A percentile compares a stretch with the other conserved stretches of the same genome.
phyloP scores from a whole-genome alignment of 2,329 filamentous ascomycete species.

The Cyphellophora europaea region DNA sequence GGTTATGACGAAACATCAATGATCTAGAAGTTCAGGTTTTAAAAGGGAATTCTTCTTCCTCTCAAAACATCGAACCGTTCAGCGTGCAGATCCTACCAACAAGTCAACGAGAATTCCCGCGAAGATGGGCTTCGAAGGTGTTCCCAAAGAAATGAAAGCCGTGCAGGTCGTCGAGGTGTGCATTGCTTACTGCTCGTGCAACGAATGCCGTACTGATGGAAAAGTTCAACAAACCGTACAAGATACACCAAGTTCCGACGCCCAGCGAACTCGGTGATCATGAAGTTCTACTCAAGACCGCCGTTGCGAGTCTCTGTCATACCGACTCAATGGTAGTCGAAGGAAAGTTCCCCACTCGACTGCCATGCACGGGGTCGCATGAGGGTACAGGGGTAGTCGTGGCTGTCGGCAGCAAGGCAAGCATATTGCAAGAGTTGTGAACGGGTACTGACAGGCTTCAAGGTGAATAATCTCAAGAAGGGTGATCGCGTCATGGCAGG shows the following conservation, averaged over 20 bases:
- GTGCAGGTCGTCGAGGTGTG: slow-evolving; percentile 17
- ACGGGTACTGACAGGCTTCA: slow-evolving; percentile 47
- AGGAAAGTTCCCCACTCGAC: slow-evolving; percentile 38
- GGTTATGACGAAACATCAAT: no score
- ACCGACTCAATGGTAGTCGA: slow-evolving; percentile 49
- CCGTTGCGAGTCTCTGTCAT: slow-evolving; percentile 53
- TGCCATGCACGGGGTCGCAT: slow-evolving; percentile 48
- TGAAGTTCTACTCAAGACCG: slow-evolving; percentile 53
- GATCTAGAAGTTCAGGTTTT: no score
- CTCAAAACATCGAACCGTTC: no score
- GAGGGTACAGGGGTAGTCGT: slow-evolving; percentile 49
- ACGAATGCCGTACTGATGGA: background rate
- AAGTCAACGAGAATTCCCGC: no score
- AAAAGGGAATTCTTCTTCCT: no score
- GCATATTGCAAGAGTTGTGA: slow-evolving; percentile 40
- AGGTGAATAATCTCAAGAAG: slow-evolving; percentile 32
- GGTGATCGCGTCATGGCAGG: slow-evolving; percentile 51
- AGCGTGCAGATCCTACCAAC: no score
- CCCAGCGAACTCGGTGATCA: slow-evolving; percentile 37
- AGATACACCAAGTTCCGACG: slow-evolving; percentile 40
- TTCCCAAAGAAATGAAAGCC: slow-evolving; percentile 16
- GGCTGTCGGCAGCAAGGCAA: slow-evolving; percentile 32
- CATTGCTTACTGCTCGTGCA: background rate
- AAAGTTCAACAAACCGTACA: slow-evolving; percentile 43
- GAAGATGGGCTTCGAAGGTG: slow-evolving; percentile 12